Percentiles rank a stretch among this genome's conserved stretches.
phyloP scores from a whole-genome alignment of 1,284 basidiomycete species.

The Cryptococcus hybrid region DNA sequence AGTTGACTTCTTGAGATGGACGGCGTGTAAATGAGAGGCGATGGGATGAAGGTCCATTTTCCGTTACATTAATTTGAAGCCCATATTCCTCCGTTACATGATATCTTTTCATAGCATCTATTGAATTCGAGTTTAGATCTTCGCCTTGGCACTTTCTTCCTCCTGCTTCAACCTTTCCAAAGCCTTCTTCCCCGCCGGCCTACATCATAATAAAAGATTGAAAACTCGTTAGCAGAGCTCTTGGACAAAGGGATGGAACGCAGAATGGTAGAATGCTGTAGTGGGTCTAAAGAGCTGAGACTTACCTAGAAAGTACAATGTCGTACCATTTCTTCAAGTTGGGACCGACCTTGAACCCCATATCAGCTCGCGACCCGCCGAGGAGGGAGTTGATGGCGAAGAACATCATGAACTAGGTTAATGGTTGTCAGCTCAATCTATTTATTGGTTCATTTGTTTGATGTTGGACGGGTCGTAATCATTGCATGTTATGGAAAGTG shows the following conservation, averaged over 20 bases:
- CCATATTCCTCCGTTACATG: too few relatives aligned
- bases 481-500: background rate
- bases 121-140: constrained; percentile 14
- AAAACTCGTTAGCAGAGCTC: background rate
- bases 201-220: background rate
- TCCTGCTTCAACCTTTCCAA: constrained; percentile 24
- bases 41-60: too few relatives aligned
- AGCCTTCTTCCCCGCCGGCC: constrained; percentile 24
- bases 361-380: constrained; percentile 17
- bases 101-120: too few relatives aligned
- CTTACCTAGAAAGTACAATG: constrained; percentile 17
- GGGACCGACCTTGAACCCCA: constrained; percentile 24
- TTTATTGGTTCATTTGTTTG: background rate
- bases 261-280: too few relatives aligned
- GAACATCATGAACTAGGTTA: constrained; percentile 37
- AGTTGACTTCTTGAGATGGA: too few relatives aligned
- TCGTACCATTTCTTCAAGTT: constrained; percentile 23
- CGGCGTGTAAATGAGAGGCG: too few relatives aligned
- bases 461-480: background rate
- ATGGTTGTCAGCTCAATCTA: background rate
- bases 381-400: constrained; percentile 32
- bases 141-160: constrained; percentile 31
- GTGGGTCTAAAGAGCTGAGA: background rate
- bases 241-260: background rate
- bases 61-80: too few relatives aligned